Evolutionary conservation across 2,329 filamentous ascomycete species (phyloP).

Genomic region (Xylariaceae sp.): DNA sequence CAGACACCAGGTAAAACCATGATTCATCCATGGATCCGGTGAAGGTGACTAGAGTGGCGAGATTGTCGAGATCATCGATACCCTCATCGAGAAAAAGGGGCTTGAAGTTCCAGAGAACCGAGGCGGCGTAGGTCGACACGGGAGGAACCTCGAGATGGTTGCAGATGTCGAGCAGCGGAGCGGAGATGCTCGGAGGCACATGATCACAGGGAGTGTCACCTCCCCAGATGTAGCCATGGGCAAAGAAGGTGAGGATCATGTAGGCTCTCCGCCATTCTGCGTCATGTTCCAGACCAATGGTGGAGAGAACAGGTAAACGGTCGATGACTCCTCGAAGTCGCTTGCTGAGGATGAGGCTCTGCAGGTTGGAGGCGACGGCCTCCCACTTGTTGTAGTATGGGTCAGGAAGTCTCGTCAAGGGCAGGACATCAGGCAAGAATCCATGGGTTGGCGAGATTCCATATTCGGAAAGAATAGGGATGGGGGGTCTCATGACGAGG

Average conservation of each 20-base stretch:
- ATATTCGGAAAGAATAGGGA: constrained; percentile 69
- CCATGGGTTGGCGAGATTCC: constrained; percentile 74
- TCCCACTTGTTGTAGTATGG: constrained; percentile 97
- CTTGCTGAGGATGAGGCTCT: constrained; percentile 79
- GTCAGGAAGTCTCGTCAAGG: constrained; percentile 76
- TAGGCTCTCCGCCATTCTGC: constrained; percentile 94
- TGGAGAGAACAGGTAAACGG: constrained; percentile 76
- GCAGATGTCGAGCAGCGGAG: constrained; percentile 76
- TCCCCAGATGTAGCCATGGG: constrained; percentile 95
- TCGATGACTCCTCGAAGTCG: constrained; percentile 78
- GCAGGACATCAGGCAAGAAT: constrained; percentile 80
- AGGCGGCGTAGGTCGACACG: constrained; percentile 87
- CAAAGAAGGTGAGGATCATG: constrained; percentile 82
- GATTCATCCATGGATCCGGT: constrained; percentile 95
- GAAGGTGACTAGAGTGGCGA: constrained; percentile 83
- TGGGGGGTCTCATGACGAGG: constrained; percentile 51
- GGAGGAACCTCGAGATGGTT: constrained; percentile 78
- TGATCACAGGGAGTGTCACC: constrained; percentile 76
- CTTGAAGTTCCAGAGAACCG: constrained; percentile 96
- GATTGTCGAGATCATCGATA: constrained; percentile 79
- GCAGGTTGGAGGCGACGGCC: constrained; percentile 76
- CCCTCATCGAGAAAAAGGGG: constrained; percentile 80
- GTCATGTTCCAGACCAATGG: constrained; percentile 73
- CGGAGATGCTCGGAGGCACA: constrained; percentile 75
- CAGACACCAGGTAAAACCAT: constrained; percentile 96